phyloP scores from a whole-genome alignment of 768 basidiomycete genomes.

The Collybia nuda region DNA sequence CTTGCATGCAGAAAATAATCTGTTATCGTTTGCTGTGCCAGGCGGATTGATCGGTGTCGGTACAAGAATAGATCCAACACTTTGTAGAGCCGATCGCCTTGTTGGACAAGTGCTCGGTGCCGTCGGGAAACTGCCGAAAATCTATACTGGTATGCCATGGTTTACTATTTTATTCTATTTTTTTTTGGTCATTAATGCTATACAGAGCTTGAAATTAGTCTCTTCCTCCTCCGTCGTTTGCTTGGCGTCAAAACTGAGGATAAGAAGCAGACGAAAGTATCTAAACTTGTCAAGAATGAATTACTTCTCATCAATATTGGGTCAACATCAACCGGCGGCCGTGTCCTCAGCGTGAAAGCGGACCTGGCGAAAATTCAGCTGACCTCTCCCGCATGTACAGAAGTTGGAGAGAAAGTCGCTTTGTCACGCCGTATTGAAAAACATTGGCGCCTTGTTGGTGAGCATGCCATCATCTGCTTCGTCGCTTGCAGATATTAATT shows the following conservation, averaged over 20 bases:
- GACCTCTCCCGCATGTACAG: conserved; percentile 93
- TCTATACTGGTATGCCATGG: conserved; percentile 71
- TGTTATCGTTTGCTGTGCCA: conserved; percentile 92
- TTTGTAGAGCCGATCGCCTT: conserved; percentile 94
- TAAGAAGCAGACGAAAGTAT: conserved; percentile 96
- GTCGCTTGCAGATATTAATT: not conserved
- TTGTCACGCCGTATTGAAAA: conserved; percentile 94
- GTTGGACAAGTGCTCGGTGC: conserved; percentile 96
- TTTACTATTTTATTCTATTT: not conserved
- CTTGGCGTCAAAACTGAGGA: conserved; percentile 99
- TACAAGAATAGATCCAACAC: conserved; percentile 92
- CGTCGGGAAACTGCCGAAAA: conserved; percentile 90
- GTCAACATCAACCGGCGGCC: conserved; percentile 94
- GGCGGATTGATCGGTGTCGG: conserved; percentile 99
- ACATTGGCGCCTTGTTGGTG: conserved; percentile 96
- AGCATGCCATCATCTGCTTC: conserved; percentile 29
- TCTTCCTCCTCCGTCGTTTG: conserved; percentile 92
- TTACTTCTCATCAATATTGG: conserved; percentile 96
- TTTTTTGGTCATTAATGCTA: not conserved
- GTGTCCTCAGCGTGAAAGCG: conserved; percentile 91
- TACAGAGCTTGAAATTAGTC: conserved; percentile 84
- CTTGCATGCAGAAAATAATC: conserved; percentile 92
- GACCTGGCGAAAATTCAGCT: conserved; percentile 94
- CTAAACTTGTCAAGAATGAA: conserved; percentile 90
- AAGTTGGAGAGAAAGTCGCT: conserved; percentile 97